Evolutionary conservation across 2,329 filamentous ascomycete genomes (phyloP), one percentile per base, ranked within the genome.

Genomic region (Ceratocystis alfenasii): DNA sequence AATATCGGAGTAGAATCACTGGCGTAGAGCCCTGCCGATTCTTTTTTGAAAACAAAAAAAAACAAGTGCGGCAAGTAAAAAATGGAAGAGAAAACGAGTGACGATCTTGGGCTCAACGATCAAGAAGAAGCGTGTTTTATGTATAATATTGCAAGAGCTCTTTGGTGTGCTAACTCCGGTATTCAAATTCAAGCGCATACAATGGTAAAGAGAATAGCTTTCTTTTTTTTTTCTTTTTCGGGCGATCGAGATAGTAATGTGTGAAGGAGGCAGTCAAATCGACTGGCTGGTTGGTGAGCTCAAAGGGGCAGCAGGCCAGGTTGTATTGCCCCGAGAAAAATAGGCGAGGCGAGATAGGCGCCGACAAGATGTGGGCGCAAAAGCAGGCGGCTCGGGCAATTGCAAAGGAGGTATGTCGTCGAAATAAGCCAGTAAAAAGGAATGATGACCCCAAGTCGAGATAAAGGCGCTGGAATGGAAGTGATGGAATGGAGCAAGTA

Each of bases 331-430:
- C 53, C 22, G 25, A 28, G 53, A 57, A 28, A 25, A 15, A 30
- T 30, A 57, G 53, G 53, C 53, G 53, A 57, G 53, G 30, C 53
- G 53, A 57, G 53, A 57, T 57, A 57, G 53, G 53, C 53, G 53
- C 53, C 53, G 15, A 30, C 53, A 17, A 5, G 22, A 28, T 20
- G 17, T 57, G 17, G 53, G 53, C 53, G 53, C 53, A 30, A 57
- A 57, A 15, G n/a, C 53, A 17, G 53, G 53, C 53, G 53, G 53
- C 25, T 57, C 10, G 15, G 22, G 46, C n/a, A n/a, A 22, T 57
- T 30, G 10, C 53, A 30, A 57, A 57, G 25, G 53, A 57, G n/a
- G 28, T 22, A 57, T 57, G 53, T 57, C 53, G 53, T 57, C 53
- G 53, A 57, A 57, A 57, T 57, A 57, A 57, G 53, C 53, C 53